A percentile compares a stretch with the other conserved stretches of the same genome.
phyloP scores from a whole-genome alignment of 2,329 filamentous ascomycete genomes.

The Xylariaceae sp. region DNA sequence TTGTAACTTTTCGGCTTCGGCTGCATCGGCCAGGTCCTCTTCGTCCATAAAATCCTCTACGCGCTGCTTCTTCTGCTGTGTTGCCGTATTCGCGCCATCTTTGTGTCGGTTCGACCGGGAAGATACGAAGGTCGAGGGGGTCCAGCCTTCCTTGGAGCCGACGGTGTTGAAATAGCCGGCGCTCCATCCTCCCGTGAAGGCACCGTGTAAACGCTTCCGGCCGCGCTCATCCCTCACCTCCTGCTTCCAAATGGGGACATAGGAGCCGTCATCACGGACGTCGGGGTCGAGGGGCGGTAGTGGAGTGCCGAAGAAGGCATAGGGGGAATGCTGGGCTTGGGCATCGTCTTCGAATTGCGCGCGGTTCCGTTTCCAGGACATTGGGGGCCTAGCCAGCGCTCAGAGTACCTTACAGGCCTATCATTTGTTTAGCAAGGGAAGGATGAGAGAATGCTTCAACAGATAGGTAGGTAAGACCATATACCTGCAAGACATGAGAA shows the following conservation, averaged over 20 bases:
- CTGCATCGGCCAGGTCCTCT: conserved; percentile 83
- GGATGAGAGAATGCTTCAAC: neutral
- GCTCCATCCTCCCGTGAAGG: conserved; percentile 94
- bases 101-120: conserved; percentile 75
- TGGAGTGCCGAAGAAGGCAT: conserved; percentile 75
- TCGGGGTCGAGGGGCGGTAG: conserved; percentile 72
- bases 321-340: conserved; percentile 62
- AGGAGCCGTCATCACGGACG: conserved; percentile 81
- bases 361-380: conserved; percentile 76
- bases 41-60: conserved; percentile 98
- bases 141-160: conserved; percentile 97
- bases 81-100: conserved; percentile 38
- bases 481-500: too few species aligned
- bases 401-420: conserved; percentile 6
- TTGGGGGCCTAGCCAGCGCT: conserved; percentile 33
- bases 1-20: conserved; percentile 68
- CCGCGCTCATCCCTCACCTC: conserved; percentile 91
- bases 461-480: neutral
- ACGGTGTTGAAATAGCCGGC: conserved; percentile 98
- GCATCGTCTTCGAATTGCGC: conserved; percentile 72
- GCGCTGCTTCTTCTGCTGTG: conserved; percentile 44
- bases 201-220: conserved; percentile 84
- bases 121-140: conserved; percentile 84
- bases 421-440: conserved; percentile 5
- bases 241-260: conserved; percentile 96